Conservation (phyloP, 495 filamentous ascomycete species). For the Articulospora tetracladia region DNA sequence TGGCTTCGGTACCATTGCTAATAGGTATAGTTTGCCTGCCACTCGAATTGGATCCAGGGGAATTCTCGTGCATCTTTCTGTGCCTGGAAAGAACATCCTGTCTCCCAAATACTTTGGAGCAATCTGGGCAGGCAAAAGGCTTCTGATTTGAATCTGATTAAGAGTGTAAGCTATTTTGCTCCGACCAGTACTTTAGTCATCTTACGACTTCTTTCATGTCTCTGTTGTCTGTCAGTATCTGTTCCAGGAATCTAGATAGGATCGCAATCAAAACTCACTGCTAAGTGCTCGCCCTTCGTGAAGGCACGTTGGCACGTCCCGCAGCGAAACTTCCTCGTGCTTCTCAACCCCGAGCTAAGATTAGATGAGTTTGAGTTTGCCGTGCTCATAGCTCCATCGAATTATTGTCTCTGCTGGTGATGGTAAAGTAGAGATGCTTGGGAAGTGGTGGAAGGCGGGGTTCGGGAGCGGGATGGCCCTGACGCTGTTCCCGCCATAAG, state of each 20-base stretch:
- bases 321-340: not conserved
- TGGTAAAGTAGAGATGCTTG: too few species aligned
- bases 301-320: conserved; percentile 2
- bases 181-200: not conserved
- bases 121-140: conserved; percentile 2
- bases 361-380: too few species aligned
- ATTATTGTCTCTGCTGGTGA: too few species aligned
- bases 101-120: conserved; percentile 4
- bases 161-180: not conserved
- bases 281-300: conserved; percentile 4
- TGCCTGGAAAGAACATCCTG: conserved; percentile 10
- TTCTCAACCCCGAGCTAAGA: too few species aligned
- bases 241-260: not conserved
- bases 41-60: too few species aligned
- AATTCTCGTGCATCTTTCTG: too few species aligned
- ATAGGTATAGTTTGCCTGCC: too few species aligned
- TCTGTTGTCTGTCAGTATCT: not conserved
- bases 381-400: too few species aligned
- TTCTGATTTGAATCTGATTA: conserved; percentile 1
- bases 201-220: conserved; percentile 10
- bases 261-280: not conserved
- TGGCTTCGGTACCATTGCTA: too few species aligned
- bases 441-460: too few species aligned
- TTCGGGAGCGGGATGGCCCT: too few species aligned
- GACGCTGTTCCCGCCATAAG: too few species aligned